Percentiles rank a stretch among this genome's conserved stretches.
phyloP scores from a whole-genome alignment of 2,329 filamentous ascomycete species.

The Talaromyces sp. region DNA sequence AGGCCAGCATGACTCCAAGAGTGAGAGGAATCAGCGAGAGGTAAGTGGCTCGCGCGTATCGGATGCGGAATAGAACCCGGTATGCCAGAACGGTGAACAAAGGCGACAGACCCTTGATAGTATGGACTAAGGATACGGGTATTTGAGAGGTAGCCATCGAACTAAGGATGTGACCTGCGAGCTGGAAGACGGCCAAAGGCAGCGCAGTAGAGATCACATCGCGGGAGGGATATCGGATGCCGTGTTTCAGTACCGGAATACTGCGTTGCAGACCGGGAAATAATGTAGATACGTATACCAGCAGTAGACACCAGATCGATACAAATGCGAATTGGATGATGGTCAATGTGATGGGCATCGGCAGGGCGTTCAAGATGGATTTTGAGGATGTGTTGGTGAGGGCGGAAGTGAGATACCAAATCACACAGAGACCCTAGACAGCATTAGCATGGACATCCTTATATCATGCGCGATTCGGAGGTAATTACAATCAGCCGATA shows the following conservation, averaged over 20 bases:
- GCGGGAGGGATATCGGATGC: slow-evolving; percentile 76
- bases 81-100: slow-evolving; percentile 95
- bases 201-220: slow-evolving; percentile 85
- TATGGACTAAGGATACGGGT: slow-evolving; percentile 94
- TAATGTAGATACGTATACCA: slow-evolving; percentile 72
- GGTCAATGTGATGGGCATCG: slow-evolving; percentile 88
- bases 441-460: slow-evolving; percentile 50
- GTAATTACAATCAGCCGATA: slow-evolving; percentile 77
- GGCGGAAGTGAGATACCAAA: slow-evolving; percentile 96
- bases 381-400: slow-evolving; percentile 98
- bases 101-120: slow-evolving; percentile 95
- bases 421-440: slow-evolving; percentile 73
- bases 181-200: slow-evolving; percentile 90
- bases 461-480: not conserved
- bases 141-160: slow-evolving; percentile 94
- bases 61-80: slow-evolving; percentile 82
- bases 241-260: slow-evolving; percentile 79
- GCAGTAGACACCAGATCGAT: slow-evolving; percentile 79
- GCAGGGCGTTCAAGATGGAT: slow-evolving; percentile 88
- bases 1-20: slow-evolving; percentile 91
- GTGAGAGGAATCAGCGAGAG: slow-evolving; percentile 88
- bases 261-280: slow-evolving; percentile 71
- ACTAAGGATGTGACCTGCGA: slow-evolving; percentile 89
- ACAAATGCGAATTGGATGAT: slow-evolving; percentile 94
- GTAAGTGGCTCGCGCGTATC: slow-evolving; percentile 85